A percentile compares a stretch with the other conserved stretches of the same genome.
Conservation (phyloP, 2,329 filamentous ascomycete genomes). For the Arachnopeziza araneosa region DNA sequence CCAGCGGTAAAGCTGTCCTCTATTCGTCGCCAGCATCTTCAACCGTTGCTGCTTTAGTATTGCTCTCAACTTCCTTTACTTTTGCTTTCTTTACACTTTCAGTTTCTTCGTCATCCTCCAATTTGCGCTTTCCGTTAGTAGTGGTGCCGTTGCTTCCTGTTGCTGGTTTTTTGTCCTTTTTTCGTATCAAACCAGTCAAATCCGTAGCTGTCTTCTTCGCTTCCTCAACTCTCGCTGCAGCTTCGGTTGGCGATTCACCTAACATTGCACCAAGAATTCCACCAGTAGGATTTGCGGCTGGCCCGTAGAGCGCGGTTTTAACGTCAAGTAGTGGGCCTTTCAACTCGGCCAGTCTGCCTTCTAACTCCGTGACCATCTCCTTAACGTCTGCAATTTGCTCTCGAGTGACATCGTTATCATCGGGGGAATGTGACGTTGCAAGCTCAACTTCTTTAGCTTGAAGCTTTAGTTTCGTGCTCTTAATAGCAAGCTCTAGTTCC, state of each 20-base stretch:
- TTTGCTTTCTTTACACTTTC: conserved; percentile 30
- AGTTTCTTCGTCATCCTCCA: conserved; percentile 33
- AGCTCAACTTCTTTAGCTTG: conserved; percentile 64
- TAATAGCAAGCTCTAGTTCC: conserved; percentile 69
- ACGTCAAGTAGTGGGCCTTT: conserved; percentile 56
- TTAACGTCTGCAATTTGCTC: conserved; percentile 66
- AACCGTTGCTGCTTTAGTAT: background rate
- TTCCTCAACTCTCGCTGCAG: conserved; percentile 61
- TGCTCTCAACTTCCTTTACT: conserved; percentile 18
- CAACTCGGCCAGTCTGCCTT: conserved; percentile 67
- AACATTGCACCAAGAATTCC: conserved; percentile 60
- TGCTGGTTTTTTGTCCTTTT: conserved; percentile 43
- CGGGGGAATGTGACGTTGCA: conserved; percentile 54
- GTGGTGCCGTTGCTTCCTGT: conserved; percentile 26
- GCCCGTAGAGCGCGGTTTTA: conserved; percentile 48
- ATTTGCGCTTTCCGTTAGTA: conserved; percentile 50
- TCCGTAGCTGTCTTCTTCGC: conserved; percentile 68
- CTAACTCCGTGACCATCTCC: conserved; percentile 74
- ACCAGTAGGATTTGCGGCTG: conserved; percentile 40
- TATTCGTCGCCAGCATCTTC: background rate
- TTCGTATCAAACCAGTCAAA: conserved; percentile 66
- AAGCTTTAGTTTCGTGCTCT: conserved; percentile 65
- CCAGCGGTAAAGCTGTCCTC: background rate
- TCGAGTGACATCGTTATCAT: conserved; percentile 60
- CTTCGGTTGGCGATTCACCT: conserved; percentile 55